Conservation (phyloP, 257 asterid species). For the Voacanga thouarsii region DNA sequence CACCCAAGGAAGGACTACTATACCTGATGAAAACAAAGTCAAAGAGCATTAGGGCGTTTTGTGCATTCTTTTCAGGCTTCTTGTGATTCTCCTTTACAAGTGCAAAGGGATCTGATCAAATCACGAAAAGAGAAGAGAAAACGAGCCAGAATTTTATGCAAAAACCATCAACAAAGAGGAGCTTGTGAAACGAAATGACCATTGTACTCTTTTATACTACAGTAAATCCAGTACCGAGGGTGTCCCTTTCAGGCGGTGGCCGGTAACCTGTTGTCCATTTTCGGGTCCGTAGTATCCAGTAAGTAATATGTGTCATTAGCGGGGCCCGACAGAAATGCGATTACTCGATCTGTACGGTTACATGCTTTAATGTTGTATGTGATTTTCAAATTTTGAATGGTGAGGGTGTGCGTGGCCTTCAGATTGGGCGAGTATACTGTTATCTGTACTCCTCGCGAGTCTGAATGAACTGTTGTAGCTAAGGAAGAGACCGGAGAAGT, state of each 20-base stretch:
- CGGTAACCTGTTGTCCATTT: background rate
- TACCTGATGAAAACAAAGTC: background rate
- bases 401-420: background rate
- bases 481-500: background rate
- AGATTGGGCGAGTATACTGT: background rate
- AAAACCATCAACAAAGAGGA: background rate
- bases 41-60: background rate
- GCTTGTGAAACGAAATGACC: background rate
- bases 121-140: background rate
- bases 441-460: background rate
- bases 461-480: background rate
- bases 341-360: too few species aligned
- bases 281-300: background rate
- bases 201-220: background rate
- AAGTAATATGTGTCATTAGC: background rate
- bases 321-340: too few species aligned
- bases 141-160: background rate
- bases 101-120: background rate
- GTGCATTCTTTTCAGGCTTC: background rate
- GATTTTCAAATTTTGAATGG: too few species aligned
- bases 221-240: background rate
- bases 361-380: too few species aligned
- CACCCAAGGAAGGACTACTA: background rate
- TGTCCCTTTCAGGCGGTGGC: background rate
- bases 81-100: background rate